Evolutionary conservation across 768 basidiomycete genomes (phyloP), one percentile per base, ranked within the genome.

Genomic region (Hypholoma fasciculare): DNA sequence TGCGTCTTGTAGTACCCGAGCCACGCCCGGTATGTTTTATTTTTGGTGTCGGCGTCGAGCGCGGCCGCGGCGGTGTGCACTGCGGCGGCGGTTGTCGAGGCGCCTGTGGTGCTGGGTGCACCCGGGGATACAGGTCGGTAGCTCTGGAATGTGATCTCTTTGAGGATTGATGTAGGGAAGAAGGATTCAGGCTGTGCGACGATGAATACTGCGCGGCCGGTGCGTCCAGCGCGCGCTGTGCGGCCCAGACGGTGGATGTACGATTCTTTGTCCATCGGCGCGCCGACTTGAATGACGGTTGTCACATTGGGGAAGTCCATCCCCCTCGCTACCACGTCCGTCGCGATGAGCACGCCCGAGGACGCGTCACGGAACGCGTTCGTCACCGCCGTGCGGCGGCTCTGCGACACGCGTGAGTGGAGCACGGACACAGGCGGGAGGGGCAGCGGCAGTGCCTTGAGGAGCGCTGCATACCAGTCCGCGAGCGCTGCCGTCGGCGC

Each of bases 171-270:
- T 7, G 87, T 69, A 4, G 56, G 55, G 74, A 88, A 87, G 48
- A 69, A 72, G 19, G 69, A 56, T 61, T 89, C 88, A 36, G 71
- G 73, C 6, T 76, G 76, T 39, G 81, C 76, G 50, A 88, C 77
- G 40, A 89, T 71, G 44, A 89, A 63, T 52, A 85, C 74, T 2
- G 87, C 86, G 39, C 76, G 78, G 0, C 90, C 88, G 5, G 79
- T 74, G 47, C 83, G 74, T 5, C 89, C 90, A 0, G 90, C 90
- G 44, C 90, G 83, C 11, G 89, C 90, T 16, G 89, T 92, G 48
- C 89, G 82, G 13, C 90, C 90, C 7, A 92, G 85, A 19, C 90
- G 82, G 64, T 91, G 90, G 55, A 92, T 85, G 71, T 92, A 91
- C 67, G 90, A 89, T 64, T 90, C 90, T 23, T 84, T 78, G 55